These are phyloP conservation scores for Scleroderma bovista DNA, from an alignment of 768 basidiomycete species.

Conservation along the genomic window DNA sequence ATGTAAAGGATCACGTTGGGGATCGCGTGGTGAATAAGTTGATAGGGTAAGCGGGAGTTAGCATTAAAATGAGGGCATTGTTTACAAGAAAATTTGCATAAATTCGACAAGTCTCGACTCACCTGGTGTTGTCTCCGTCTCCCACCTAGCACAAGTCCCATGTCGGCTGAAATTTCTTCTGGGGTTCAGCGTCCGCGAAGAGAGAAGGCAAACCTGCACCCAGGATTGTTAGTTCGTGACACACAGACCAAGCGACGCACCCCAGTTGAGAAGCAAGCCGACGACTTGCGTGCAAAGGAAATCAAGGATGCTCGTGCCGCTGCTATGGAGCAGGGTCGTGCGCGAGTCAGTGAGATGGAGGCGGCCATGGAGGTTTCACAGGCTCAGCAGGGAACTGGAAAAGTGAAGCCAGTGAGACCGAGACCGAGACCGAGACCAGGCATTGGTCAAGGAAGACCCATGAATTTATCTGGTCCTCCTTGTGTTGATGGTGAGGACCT, in stretches of 20 bases:
- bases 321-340: neutral
- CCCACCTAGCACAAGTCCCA: too few relatives aligned
- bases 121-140: too few relatives aligned
- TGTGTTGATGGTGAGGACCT: neutral
- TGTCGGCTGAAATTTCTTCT: too few relatives aligned
- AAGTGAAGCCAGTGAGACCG: neutral
- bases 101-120: too few relatives aligned
- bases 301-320: neutral
- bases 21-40: too few relatives aligned
- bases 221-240: too few relatives aligned
- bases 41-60: too few relatives aligned
- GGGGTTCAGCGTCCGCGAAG: too few relatives aligned
- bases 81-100: too few relatives aligned
- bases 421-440: neutral
- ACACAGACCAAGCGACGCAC: neutral
- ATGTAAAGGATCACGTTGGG: too few relatives aligned
- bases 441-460: neutral
- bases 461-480: neutral
- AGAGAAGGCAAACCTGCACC: too few relatives aligned
- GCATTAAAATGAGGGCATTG: too few relatives aligned
- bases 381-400: neutral
- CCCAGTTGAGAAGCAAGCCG: neutral
- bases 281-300: neutral
- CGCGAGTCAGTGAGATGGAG: neutral
- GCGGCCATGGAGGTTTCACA: neutral